These are phyloP conservation scores for Pseudogymnoascus sp. DNA, from an alignment of 2,329 filamentous ascomycete species.

Conservation along the genomic window DNA sequence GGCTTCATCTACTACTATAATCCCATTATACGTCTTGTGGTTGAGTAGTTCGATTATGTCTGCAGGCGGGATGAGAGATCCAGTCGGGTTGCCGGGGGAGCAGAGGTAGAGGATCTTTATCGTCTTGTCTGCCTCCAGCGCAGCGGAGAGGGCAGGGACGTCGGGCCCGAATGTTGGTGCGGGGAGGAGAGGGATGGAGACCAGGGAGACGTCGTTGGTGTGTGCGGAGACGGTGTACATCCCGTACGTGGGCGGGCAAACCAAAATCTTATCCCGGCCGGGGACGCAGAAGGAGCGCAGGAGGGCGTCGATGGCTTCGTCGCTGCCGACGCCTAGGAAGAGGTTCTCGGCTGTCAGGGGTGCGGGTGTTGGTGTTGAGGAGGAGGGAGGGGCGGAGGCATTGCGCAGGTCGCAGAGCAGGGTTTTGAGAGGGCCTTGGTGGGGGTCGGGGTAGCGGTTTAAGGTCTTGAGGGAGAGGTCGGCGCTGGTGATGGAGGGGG, in stretches of 20 bases:
- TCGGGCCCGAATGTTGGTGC: conserved; percentile 68
- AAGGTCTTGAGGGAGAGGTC: conserved; percentile 42
- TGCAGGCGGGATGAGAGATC: conserved; percentile 64
- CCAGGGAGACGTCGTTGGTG: conserved; percentile 82
- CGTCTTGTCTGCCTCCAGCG: conserved; percentile 50
- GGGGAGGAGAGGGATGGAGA: conserved; percentile 73
- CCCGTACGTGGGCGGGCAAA: conserved; percentile 93
- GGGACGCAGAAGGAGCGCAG: conserved; percentile 89
- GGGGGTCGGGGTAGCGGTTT: conserved; percentile 93
- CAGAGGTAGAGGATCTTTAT: conserved; percentile 92
- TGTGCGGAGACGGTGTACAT: conserved; percentile 96
- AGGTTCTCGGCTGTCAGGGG: conserved; percentile 71
- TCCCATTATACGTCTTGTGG: conserved; percentile 89
- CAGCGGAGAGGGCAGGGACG: conserved; percentile 56
- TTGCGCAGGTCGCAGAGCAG: conserved; percentile 82
- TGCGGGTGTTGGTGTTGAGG: conserved; percentile 68
- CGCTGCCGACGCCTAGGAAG: conserved; percentile 91
- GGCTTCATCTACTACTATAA: conserved; percentile 89
- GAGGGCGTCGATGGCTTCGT: conserved; percentile 93
- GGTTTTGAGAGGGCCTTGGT: conserved; percentile 82
- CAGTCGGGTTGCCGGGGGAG: conserved; percentile 92
- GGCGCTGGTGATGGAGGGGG: conserved; percentile 36
- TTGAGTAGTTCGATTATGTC: conserved; percentile 67
- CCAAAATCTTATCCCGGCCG: conserved; percentile 80
- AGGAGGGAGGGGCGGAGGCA: conserved; percentile 70